A percentile compares a stretch with the other conserved stretches of the same genome.
phyloP scores from a whole-genome alignment of 148 eudicot species.

The Limonium bicolor region DNA sequence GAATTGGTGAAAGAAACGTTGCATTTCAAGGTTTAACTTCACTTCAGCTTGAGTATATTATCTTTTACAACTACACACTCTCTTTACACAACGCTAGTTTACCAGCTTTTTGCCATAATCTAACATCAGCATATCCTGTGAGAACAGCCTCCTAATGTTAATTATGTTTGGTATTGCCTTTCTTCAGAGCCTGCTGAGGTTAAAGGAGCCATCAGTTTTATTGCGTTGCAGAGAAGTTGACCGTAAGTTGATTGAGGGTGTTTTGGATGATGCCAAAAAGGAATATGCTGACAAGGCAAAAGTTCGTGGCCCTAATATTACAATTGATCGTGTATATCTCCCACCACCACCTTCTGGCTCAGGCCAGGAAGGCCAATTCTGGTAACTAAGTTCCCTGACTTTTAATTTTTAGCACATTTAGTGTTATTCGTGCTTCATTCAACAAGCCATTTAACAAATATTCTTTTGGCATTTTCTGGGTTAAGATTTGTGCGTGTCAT shows the following conservation, averaged over 20 bases:
- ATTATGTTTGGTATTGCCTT: not conserved
- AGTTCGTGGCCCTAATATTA: constrained; percentile 18
- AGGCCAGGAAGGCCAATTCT: constrained; percentile 20
- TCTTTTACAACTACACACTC: not conserved
- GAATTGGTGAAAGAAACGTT: no score
- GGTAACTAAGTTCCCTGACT: constrained; percentile 14
- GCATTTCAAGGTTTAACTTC: no score
- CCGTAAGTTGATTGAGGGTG: constrained; percentile 23
- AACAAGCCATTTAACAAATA: not conserved
- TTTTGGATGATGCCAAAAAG: constrained; percentile 26
- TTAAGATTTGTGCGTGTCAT: no score
- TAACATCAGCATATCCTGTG: not conserved
- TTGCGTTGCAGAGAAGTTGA: constrained; percentile 55
- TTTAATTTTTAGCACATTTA: not conserved
- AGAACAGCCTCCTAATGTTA: not conserved
- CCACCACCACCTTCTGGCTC: constrained; percentile 38
- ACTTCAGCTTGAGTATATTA: not conserved
- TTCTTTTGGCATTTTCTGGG: no score
- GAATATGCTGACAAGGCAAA: constrained; percentile 46
- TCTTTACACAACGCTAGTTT: not conserved
- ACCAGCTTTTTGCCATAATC: not conserved
- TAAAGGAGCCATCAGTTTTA: constrained; percentile 49
- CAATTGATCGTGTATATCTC: constrained; percentile 31
- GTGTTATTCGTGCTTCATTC: no score
- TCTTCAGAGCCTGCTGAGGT: constrained; percentile 30